Evolutionary conservation across 192 early-diverging fungal genomes (phyloP).

Genomic region (Backusella mclennaniae): DNA sequence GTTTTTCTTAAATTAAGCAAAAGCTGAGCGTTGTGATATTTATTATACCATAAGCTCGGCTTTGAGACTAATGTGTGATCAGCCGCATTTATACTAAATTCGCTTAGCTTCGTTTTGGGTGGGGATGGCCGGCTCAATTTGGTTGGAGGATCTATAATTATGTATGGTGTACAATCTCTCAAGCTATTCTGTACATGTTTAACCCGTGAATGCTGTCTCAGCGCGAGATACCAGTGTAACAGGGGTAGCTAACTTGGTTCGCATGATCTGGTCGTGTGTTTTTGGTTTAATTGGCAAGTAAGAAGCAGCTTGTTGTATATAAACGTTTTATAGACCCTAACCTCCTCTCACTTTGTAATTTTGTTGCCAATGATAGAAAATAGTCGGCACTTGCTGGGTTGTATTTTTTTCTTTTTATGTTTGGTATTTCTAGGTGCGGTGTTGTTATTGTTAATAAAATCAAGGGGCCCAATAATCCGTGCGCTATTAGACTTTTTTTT

Average conservation of each 20-base stretch:
- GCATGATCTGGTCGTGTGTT: constrained; percentile 28
- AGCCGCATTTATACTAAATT: constrained; percentile 29
- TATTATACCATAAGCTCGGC: background rate
- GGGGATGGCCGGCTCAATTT: constrained; percentile 33
- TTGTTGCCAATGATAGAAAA: constrained; percentile 31
- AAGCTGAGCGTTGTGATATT: background rate
- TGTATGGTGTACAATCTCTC: constrained; percentile 32
- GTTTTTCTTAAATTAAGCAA: background rate
- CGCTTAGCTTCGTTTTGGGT: constrained; percentile 34
- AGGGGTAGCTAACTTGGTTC: constrained; percentile 35
- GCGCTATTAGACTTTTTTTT: constrained; percentile 19
- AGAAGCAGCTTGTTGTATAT: background rate
- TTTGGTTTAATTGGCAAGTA: constrained; percentile 37
- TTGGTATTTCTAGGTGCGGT: constrained; percentile 40
- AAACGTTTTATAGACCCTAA: background rate
- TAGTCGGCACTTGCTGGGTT: constrained; percentile 41
- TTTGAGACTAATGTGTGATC: constrained; percentile 16
- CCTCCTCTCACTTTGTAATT: constrained; percentile 14
- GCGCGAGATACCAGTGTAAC: constrained; percentile 42
- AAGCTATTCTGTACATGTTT: constrained; percentile 32
- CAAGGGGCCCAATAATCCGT: constrained; percentile 35
- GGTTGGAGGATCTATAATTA: constrained; percentile 34
- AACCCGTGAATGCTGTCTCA: constrained; percentile 41
- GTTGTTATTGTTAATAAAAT: constrained; percentile 36
- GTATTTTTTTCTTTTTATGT: constrained; percentile 24